Evolutionary conservation across 2,329 filamentous ascomycete species (phyloP).

Genomic region (Bipolaris bicolor): DNA sequence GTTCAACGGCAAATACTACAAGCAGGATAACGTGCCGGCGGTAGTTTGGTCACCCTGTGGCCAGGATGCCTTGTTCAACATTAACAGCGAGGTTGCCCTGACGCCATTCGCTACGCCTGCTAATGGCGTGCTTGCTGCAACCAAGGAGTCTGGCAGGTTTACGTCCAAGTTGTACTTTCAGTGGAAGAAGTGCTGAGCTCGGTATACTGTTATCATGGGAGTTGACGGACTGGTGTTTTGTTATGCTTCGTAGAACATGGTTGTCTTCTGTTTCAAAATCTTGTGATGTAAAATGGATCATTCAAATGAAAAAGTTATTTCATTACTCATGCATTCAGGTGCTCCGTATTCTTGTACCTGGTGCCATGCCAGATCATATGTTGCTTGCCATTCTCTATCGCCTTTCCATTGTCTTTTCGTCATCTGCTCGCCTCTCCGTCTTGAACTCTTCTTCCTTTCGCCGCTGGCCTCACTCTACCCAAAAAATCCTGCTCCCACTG

Average conservation of each 20-base stretch:
- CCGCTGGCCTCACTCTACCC: no score
- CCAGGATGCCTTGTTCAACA: slow-evolving; percentile 36
- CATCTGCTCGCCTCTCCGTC: no score
- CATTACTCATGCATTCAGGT: no score
- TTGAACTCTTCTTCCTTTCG: no score
- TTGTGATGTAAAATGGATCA: no score
- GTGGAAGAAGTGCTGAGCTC: slow-evolving; percentile 43
- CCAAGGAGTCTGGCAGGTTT: slow-evolving; percentile 36
- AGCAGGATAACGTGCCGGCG: slow-evolving; percentile 49
- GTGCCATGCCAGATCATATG: no score
- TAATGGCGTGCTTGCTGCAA: slow-evolving; percentile 35
- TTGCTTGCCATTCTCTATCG: no score
- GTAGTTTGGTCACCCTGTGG: slow-evolving; percentile 42
- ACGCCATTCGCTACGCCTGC: slow-evolving; percentile 29
- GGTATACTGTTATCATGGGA: background rate
- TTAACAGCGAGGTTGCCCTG: slow-evolving; percentile 40
- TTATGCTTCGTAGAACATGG: background rate
- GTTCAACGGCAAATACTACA: slow-evolving; percentile 52
- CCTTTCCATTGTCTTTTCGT: no score
- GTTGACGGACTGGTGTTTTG: background rate
- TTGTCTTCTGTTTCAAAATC: no score
- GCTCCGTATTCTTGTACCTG: no score
- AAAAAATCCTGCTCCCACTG: no score
- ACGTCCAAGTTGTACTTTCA: slow-evolving; percentile 37
- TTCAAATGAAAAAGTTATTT: no score